These are phyloP conservation scores for Alternaria atra DNA, from an alignment of 2,329 filamentous ascomycete species.

Conservation along the genomic window DNA sequence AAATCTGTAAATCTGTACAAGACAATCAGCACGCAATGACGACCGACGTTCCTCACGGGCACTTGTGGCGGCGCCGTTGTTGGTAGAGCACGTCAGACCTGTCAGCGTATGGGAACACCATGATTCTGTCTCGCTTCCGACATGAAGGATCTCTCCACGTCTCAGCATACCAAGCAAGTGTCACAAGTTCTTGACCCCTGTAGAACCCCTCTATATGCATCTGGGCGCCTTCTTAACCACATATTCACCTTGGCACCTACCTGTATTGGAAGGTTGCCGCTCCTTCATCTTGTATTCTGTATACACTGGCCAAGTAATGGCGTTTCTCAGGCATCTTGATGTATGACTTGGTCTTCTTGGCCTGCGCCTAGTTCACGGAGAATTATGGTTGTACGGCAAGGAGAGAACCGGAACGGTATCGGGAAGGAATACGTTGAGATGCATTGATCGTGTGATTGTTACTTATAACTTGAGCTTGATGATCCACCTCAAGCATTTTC, in stretches of 20 bases:
- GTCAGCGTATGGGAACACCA: neutral
- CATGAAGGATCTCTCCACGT: neutral
- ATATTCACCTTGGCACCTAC: constrained; percentile 18
- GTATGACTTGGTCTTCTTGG: constrained; percentile 44
- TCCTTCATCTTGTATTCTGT: constrained; percentile 16
- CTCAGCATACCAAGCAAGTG: constrained; percentile 31
- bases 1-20: neutral
- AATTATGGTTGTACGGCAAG: neutral
- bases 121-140: neutral
- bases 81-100: neutral
- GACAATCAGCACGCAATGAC: neutral
- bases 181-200: constrained; percentile 32
- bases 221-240: constrained; percentile 19
- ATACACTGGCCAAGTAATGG: constrained; percentile 22
- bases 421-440: neutral
- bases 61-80: neutral
- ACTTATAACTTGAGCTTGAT: constrained; percentile 27
- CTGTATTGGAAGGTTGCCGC: constrained; percentile 7
- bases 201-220: constrained; percentile 10
- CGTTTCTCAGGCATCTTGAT: constrained; percentile 20
- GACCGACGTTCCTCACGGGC: neutral
- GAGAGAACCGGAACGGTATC: neutral
- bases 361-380: constrained; percentile 21
- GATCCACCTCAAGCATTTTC: neutral
- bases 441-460: neutral